phyloP scores from a whole-genome alignment of 805 yeast species.

The Candida suzukii region DNA sequence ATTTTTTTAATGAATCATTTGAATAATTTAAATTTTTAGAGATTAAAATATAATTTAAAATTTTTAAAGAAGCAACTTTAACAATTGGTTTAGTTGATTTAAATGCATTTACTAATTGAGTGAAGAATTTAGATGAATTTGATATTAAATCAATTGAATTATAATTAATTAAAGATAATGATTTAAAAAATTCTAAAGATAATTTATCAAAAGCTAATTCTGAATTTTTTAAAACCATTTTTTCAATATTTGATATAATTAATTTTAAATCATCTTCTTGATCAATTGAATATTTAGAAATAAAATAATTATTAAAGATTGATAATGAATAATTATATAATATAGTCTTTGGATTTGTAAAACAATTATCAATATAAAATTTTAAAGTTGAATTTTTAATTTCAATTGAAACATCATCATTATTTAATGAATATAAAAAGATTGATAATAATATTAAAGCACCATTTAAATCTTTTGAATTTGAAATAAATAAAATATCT shows the following conservation, averaged over 20 bases:
- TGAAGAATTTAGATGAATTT: slow-evolving; percentile 34
- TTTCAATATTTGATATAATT: slow-evolving; percentile 60
- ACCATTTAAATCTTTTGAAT: slow-evolving; percentile 24
- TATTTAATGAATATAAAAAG: slow-evolving; percentile 25
- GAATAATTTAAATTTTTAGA: slow-evolving; percentile 12
- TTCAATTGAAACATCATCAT: neutral
- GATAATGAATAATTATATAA: slow-evolving; percentile 12
- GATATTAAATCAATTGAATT: slow-evolving; percentile 36
- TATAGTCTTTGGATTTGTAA: slow-evolving; percentile 22
- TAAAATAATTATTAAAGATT: slow-evolving; percentile 7
- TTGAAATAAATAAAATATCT: slow-evolving; percentile 31
- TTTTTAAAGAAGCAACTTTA: slow-evolving; percentile 38
- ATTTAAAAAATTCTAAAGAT: slow-evolving; percentile 41
- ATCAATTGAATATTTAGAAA: too few relatives aligned
- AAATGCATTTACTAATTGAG: slow-evolving; percentile 46
- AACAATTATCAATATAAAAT: slow-evolving; percentile 27
- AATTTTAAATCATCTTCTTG: neutral
- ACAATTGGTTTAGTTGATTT: slow-evolving; percentile 69
- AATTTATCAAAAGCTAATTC: slow-evolving; percentile 56
- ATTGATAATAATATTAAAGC: slow-evolving; percentile 40
- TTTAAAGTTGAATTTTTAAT: slow-evolving; percentile 15
- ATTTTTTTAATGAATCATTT: slow-evolving; percentile 20
- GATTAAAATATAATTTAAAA: slow-evolving; percentile 22
- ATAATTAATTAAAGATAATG: slow-evolving; percentile 23
- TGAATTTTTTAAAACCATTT: slow-evolving; percentile 70